Conservation (phyloP, 192 early-diverging fungal species). For the Jimgerdemannia flammicorona region DNA sequence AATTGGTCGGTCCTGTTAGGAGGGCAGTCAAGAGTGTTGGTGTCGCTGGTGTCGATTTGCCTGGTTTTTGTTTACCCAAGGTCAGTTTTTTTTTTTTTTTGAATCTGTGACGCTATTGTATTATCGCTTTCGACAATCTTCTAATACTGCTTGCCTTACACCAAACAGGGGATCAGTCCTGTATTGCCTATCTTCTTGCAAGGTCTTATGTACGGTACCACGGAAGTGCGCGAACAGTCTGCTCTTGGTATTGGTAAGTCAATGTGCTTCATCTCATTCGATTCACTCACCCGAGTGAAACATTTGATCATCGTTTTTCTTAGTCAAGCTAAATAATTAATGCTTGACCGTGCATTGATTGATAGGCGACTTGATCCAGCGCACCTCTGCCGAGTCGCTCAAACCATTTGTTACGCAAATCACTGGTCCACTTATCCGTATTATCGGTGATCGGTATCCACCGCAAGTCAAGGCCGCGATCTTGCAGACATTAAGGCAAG, state of each 20-base stretch:
- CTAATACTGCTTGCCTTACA: no score
- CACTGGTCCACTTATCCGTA: constrained; percentile 96
- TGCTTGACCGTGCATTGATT: not conserved
- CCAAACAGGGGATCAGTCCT: constrained; percentile 67
- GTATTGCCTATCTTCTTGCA: constrained; percentile 91
- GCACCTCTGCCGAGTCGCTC: constrained; percentile 73
- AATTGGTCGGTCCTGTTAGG: constrained; percentile 66
- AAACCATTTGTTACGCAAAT: constrained; percentile 92
- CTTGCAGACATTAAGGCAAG: constrained; percentile 72
- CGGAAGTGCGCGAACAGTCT: constrained; percentile 81
- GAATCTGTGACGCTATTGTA: no score
- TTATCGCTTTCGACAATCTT: no score
- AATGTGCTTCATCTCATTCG: constrained; percentile 37
- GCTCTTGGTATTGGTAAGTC: constrained; percentile 75
- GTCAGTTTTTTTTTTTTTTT: not conserved
- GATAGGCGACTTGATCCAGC: constrained; percentile 51
- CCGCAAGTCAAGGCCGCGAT: constrained; percentile 93
- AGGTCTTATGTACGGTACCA: constrained; percentile 84
- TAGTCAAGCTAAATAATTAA: not conserved
- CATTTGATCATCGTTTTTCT: not conserved
- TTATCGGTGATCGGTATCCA: constrained; percentile 92
- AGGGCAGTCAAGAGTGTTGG: constrained; percentile 60
- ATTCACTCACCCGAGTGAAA: constrained; percentile 33
- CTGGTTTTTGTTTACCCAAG: constrained; percentile 90
- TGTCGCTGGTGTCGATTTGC: constrained; percentile 53